A percentile compares a stretch with the other conserved stretches of the same genome.
Conservation (phyloP, 2,329 filamentous ascomycete genomes). For the Mycocentrospora acerina region DNA sequence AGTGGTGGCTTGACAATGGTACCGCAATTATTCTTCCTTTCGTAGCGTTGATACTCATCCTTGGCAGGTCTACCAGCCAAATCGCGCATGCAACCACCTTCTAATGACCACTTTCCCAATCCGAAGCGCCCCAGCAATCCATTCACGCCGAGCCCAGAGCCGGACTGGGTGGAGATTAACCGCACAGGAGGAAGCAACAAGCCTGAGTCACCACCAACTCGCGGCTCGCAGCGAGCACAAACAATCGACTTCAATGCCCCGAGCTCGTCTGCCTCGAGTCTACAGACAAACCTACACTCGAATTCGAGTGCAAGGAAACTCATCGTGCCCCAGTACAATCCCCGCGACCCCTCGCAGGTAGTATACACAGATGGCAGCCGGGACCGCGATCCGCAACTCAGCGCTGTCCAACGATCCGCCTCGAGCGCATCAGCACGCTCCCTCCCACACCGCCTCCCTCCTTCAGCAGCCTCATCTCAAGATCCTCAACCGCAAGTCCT, state of each 20-base stretch:
- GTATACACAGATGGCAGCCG: conserved; percentile 23
- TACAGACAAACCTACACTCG: conserved; percentile 22
- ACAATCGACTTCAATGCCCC: conserved; percentile 33
- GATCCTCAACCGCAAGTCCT: conserved; percentile 22
- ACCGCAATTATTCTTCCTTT: conserved; percentile 54
- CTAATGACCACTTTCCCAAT: conserved; percentile 66
- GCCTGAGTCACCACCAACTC: conserved; percentile 35
- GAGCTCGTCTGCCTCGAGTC: conserved; percentile 11
- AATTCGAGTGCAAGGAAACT: conserved; percentile 32
- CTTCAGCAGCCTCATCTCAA: conserved; percentile 15
- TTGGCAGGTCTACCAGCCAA: conserved; percentile 67
- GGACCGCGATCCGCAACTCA: conserved; percentile 16
- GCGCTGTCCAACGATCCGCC: conserved; percentile 23
- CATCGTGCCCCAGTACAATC: conserved; percentile 32
- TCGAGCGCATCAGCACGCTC: conserved; percentile 29
- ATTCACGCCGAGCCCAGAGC: conserved; percentile 70
- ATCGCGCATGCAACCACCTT: conserved; percentile 69
- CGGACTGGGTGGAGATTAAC: conserved; percentile 73
- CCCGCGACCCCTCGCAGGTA: conserved; percentile 20
- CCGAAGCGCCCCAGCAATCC: conserved; percentile 77
- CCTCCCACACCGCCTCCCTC: conserved; percentile 16
- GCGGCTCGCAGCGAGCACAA: conserved; percentile 31
- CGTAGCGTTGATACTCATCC: conserved; percentile 24
- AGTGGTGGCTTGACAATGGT: conserved; percentile 68
- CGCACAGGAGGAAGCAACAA: conserved; percentile 14